Evolutionary conservation across 1,139 yeast genomes (phyloP), one percentile per base, ranked within the genome.

Genomic region (Sugiyamaella neomexicana): DNA sequence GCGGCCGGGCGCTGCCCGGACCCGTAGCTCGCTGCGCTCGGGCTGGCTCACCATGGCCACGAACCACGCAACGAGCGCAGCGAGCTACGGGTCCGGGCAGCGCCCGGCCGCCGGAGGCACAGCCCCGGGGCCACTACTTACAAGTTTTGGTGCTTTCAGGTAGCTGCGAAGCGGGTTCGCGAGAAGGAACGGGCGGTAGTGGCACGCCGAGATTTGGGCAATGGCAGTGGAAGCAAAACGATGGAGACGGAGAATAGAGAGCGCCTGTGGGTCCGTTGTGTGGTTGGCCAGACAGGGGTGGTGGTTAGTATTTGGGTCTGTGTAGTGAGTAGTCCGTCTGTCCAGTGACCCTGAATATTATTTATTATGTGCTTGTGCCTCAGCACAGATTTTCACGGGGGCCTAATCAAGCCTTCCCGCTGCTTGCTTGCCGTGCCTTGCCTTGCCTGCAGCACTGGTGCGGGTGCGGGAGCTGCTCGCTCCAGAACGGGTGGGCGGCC

Each of bases 1-100:
- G 38, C 38, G 38, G 38, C 38, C 13, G 38, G 38, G 38, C 38
- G 12, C 38, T 34, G 38, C 38, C 38, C 38, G 13, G 38, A 34
- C 38, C 38, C 38, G 38, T 34, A 2, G 38, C 38, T 34, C 38
- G 38, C 38, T 34, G 12, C 38, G 38, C 38, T 34, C 38, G 38
- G 15, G 38, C 38, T 34, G 13, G 38, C 16, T 2, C 16, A 2
- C 9, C 5, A 5, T 2, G 38, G 9, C 16, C 15, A 34, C 15
- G 38, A 13, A 34, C 34, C 34, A 29, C 3, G 34, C 38, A 34
- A 34, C 38, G 38, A 13, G 38, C 38, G 38, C 12, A n/a, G 16
- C 38, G 38, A 34, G 38, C 38, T 2, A n/a, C 38, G 38, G 38
- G 38, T 34, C 38, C 9, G 38, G 38, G 38, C 38, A 34, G 16